A percentile compares a stretch with the other conserved stretches of the same genome.
Conservation (phyloP, 139 green algal species). For the Chlamydomonas sp. region DNA sequence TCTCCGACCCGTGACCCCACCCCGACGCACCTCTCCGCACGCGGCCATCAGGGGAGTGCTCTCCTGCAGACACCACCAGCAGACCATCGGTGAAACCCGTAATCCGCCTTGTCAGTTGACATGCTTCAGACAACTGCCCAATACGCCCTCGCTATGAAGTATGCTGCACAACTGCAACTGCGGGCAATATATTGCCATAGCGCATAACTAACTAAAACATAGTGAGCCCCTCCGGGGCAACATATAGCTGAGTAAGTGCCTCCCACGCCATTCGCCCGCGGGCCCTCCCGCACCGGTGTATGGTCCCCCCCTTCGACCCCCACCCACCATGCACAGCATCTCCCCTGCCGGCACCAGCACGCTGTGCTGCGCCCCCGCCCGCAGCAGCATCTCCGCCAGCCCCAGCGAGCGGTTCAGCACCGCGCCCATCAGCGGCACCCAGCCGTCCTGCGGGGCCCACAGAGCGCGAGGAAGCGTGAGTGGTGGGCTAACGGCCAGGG, state of each 20-base stretch:
- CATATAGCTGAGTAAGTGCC: background rate
- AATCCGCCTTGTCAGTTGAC: too few relatives aligned
- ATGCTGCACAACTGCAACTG: too few relatives aligned
- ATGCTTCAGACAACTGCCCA: too few relatives aligned
- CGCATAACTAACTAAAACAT: too few relatives aligned
- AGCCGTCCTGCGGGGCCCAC: constrained; percentile 7
- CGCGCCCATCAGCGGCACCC: constrained; percentile 15
- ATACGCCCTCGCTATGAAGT: too few relatives aligned
- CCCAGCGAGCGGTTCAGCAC: background rate
- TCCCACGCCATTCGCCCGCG: background rate
- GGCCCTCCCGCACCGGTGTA: background rate
- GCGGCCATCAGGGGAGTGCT: background rate
- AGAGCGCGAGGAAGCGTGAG: background rate
- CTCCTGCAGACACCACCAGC: background rate
- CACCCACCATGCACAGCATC: constrained; percentile 6
- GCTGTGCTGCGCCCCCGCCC: background rate
- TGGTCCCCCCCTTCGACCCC: background rate
- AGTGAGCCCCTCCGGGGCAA: too few relatives aligned
- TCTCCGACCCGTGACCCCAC: too few relatives aligned
- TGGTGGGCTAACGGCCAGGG: too few relatives aligned
- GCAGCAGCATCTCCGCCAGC: constrained; percentile 13
- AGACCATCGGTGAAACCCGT: background rate
- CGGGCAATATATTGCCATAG: too few relatives aligned
- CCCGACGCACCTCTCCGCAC: background rate
- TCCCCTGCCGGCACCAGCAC: background rate